Conservation (phyloP, 768 basidiomycete genomes). For the Boletus patriciae region DNA sequence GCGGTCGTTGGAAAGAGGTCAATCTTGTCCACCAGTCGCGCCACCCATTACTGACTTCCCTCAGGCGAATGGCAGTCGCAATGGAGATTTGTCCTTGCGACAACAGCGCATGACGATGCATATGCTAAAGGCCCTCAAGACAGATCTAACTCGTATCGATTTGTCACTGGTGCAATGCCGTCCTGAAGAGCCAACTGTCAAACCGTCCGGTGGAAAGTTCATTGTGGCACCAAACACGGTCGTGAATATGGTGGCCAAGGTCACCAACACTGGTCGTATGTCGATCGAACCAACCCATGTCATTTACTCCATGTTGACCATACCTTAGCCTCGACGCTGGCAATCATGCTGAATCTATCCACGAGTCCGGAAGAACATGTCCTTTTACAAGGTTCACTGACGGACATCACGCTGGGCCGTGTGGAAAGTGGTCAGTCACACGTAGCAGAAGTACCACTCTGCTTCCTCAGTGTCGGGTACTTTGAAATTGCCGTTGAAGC, state of each 20-base stretch:
- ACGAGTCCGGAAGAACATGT: slow-evolving; percentile 63
- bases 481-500: slow-evolving; percentile 51
- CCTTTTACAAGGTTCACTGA: slow-evolving; percentile 65
- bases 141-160: slow-evolving; percentile 61
- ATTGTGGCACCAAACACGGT: slow-evolving; percentile 60
- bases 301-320: slow-evolving; percentile 9
- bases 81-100: slow-evolving; percentile 75
- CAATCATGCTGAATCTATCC: slow-evolving; percentile 54
- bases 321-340: slow-evolving; percentile 48
- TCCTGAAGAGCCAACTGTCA: slow-evolving; percentile 16
- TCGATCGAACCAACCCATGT: slow-evolving; percentile 5
- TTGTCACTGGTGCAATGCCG: slow-evolving; percentile 48
- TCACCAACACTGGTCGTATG: slow-evolving; percentile 72
- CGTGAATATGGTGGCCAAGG: slow-evolving; percentile 52
- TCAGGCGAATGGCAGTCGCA: slow-evolving; percentile 77
- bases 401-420: slow-evolving; percentile 63
- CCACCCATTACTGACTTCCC: slow-evolving; percentile 1
- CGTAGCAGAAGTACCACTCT: slow-evolving; percentile 56
- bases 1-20: slow-evolving; percentile 86
- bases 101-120: slow-evolving; percentile 72
- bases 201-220: slow-evolving; percentile 40
- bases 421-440: slow-evolving; percentile 54
- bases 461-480: slow-evolving; percentile 69
- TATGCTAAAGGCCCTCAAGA: slow-evolving; percentile 77
- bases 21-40: neutral